Conservation (phyloP, 108 stramenopile species). For the Nannochloropsis gaditana region DNA sequence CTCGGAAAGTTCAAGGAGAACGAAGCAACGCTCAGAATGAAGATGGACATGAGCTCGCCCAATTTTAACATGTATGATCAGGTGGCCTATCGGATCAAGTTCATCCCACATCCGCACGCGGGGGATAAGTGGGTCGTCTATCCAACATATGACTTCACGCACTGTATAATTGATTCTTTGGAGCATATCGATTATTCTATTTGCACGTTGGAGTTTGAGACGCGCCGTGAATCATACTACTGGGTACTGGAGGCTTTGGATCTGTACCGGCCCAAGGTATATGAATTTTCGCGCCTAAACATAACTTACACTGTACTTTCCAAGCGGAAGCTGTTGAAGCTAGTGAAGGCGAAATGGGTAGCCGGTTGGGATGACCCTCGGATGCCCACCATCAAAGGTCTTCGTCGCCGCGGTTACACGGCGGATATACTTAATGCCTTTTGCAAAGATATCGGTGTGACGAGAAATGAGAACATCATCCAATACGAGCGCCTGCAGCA, state of each 20-base stretch:
- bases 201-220: constrained; percentile 98
- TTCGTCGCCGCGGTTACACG: constrained; percentile 91
- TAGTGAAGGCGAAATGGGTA: constrained; percentile 68
- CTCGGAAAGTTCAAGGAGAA: constrained; percentile 82
- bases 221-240: constrained; percentile 90
- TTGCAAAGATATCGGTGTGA: constrained; percentile 91
- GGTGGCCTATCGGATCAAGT: constrained; percentile 86
- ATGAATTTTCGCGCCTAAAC: constrained; percentile 72
- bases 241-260: constrained; percentile 95
- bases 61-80: constrained; percentile 94
- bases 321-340: constrained; percentile 88
- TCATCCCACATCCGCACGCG: constrained; percentile 85
- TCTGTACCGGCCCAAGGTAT: constrained; percentile 83
- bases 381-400: constrained; percentile 90
- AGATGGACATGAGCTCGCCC: constrained; percentile 89
- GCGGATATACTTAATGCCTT: constrained; percentile 83
- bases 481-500: constrained; percentile 70
- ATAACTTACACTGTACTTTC: constrained; percentile 86
- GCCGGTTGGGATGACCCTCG: constrained; percentile 97
- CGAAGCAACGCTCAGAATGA: constrained; percentile 82
- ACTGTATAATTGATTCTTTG: constrained; percentile 68
- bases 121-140: constrained; percentile 98
- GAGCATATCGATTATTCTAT: constrained; percentile 98
- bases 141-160: constrained; percentile 51
- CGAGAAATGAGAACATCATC: constrained; percentile 80